A percentile compares a stretch with the other conserved stretches of the same genome.
phyloP scores from a whole-genome alignment of 805 yeast species.

The Komagataella pseudopastoris region DNA sequence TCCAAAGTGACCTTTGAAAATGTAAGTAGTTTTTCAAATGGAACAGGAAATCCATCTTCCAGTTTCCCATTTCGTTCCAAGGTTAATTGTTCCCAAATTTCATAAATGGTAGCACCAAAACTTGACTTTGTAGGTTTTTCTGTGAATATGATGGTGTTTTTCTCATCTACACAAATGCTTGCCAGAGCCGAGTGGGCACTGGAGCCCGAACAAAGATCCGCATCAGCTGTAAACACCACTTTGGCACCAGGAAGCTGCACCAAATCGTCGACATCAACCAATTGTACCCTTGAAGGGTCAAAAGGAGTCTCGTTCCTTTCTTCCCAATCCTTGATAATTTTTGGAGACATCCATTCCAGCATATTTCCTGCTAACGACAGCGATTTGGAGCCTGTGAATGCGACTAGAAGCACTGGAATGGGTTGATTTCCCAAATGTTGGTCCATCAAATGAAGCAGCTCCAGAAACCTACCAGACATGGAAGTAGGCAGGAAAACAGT shows the following conservation, averaged over 20 bases:
- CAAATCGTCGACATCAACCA: constrained; percentile 44
- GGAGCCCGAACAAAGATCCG: constrained; percentile 51
- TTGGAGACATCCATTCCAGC: constrained; percentile 91
- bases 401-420: constrained; percentile 63
- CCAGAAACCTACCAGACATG: constrained; percentile 69
- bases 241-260: constrained; percentile 50
- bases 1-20: constrained; percentile 32
- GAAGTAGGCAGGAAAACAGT: constrained; percentile 76
- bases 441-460: constrained; percentile 62
- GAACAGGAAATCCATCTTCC: constrained; percentile 53
- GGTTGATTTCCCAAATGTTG: constrained; percentile 42
- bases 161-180: constrained; percentile 47
- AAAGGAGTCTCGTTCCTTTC: constrained; percentile 62
- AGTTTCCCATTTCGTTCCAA: constrained; percentile 20
- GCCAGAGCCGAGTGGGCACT: constrained; percentile 37
- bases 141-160: constrained; percentile 62
- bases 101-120: constrained; percentile 33
- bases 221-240: constrained; percentile 67
- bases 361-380: constrained; percentile 75
- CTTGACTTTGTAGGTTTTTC: constrained; percentile 42
- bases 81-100: constrained; percentile 37
- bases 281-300: constrained; percentile 51
- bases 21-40: constrained; percentile 28
- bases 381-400: constrained; percentile 68
- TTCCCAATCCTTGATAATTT: constrained; percentile 82